Evolutionary conservation across 176 grass and related monocot species (phyloP), one percentile per base, ranked within the genome.

Genomic region (Guadua angustifolia): DNA sequence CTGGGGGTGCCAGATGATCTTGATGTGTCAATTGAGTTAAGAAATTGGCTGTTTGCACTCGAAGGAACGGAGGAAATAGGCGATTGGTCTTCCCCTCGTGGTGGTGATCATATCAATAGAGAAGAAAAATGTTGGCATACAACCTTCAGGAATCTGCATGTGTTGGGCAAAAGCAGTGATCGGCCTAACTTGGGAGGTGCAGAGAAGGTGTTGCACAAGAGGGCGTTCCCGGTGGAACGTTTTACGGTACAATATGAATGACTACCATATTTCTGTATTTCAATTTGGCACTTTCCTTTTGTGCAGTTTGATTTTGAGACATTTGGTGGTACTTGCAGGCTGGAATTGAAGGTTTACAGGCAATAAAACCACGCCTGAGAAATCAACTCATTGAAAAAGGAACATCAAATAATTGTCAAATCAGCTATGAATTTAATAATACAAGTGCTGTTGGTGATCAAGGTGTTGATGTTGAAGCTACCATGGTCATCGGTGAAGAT

Each of bases 91-190:
- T 79, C 87, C 32, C 84, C 60, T 71, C 58, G 61, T 61, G 71
- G 62, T 67, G 82, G 45, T 75, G 86, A 92, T 77, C 43, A 47
- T 85, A 65, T 95, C 75, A 91, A 78, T 64, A 94, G 97, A 90
- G 97, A 95, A 90, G 97, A 99, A n/a, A 99, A 86, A 64, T 99
- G 97, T 85, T 99, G 97, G 97, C 97, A 99, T 90, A 92, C 91
- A 44, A 92, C 93, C 17, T 99, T 99, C 78, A 92, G 80, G 76
- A 94, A 87, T 87, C 79, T 99, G 71, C 91, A 95, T 47, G 24
- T 99, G 68, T 92, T 83, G 61, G 91, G 91, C 74, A 99, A 94
- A 85, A 95, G 91, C 73, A 88, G 69, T 92, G 85, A 88, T 65
- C 78, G 66, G 60, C 79, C 84, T 77, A 89, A 88, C 46, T 71